Evolutionary conservation across 148 eudicot genomes (phyloP), one percentile per base, ranked within the genome.

Genomic region (Rhododendron mucronatum): DNA sequence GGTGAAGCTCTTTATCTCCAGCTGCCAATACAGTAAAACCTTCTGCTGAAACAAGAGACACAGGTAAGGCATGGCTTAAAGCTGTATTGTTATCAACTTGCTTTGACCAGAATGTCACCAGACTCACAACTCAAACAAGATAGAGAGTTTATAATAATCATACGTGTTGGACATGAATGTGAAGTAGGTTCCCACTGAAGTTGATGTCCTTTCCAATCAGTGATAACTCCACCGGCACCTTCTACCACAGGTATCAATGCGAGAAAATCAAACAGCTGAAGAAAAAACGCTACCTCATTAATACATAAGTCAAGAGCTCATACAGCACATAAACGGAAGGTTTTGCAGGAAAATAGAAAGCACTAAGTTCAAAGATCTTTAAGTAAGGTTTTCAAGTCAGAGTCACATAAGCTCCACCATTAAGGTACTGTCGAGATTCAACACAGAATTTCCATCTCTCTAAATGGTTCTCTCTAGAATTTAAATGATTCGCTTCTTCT

Each of bases 191-290:
- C 95, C 99, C 99, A 96, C 35, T 86, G 82, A 41, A 96, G 95
- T 18, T 87, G 87, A 55, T 91, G 65, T 37, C 99, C 99, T 79
- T 91, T 89, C 98, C 98, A 96, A 55, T 96, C 98, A 79, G 98
- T 92, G 88, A 95, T 94, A 28, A 88, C 88, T 87, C 99, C 99
- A 75, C 99, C 98, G 41, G 99, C 95, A 71, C 98, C 98, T 92
- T 96, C 91, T 82, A 95, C 93, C 77, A 96, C 98, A 7, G 99
- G 98, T 84, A 95, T 87, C 78, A 94, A 89, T 21, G 99, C 92
- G 20, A 96, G 94, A 87, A 96, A 92, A 90, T 95, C 99, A 82
- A 94, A 96, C 20, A 98, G 99, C 98, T 96, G 94, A 81, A 65
- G 61, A 0, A 55, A 82, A 50, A 21, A 0, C 35, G 33, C 80